A percentile compares a stretch with the other conserved stretches of the same genome.
These are phyloP conservation scores for Colletotrichum godetiae DNA, from an alignment of 2,329 filamentous ascomycete species.

Conservation along the genomic window DNA sequence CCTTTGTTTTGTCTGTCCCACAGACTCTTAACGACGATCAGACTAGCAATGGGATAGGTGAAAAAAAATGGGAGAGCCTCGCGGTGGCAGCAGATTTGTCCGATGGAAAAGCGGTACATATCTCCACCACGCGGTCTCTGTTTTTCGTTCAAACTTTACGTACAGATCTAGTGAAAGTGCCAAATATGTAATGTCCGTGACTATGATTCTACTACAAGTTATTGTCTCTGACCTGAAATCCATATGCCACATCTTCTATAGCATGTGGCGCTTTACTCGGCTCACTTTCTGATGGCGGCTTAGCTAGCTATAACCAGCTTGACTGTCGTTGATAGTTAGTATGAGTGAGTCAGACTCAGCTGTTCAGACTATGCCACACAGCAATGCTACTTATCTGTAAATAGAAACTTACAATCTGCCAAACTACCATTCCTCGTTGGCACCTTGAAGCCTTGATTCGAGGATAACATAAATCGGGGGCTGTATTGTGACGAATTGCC, in stretches of 20 bases:
- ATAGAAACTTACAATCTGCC: not conserved
- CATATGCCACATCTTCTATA: not conserved
- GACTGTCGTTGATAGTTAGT: too few species aligned
- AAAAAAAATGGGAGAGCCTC: conserved; percentile 49
- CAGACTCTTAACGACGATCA: conserved; percentile 41
- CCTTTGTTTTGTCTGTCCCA: conserved; percentile 51
- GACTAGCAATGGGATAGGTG: conserved; percentile 40
- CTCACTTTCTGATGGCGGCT: not conserved
- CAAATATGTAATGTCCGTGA: not conserved
- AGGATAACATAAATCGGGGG: not conserved
- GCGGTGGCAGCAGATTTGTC: conserved; percentile 47
- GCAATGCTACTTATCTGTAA: not conserved
- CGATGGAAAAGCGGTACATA: conserved; percentile 48
- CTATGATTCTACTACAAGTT: not conserved
- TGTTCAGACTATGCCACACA: not conserved
- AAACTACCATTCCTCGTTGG: not conserved
- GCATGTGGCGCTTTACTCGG: not conserved
- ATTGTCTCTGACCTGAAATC: not conserved
- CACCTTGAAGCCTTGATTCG: not conserved
- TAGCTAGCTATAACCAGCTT: too few species aligned
- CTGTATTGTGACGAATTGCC: not conserved
- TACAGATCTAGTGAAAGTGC: not conserved
- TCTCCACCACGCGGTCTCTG: conserved; percentile 28
- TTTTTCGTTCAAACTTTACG: conserved; percentile 15
- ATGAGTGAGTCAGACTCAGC: too few species aligned